Evolutionary conservation across 495 filamentous ascomycete genomes (phyloP).

Genomic region (Elasticomyces elasticus): DNA sequence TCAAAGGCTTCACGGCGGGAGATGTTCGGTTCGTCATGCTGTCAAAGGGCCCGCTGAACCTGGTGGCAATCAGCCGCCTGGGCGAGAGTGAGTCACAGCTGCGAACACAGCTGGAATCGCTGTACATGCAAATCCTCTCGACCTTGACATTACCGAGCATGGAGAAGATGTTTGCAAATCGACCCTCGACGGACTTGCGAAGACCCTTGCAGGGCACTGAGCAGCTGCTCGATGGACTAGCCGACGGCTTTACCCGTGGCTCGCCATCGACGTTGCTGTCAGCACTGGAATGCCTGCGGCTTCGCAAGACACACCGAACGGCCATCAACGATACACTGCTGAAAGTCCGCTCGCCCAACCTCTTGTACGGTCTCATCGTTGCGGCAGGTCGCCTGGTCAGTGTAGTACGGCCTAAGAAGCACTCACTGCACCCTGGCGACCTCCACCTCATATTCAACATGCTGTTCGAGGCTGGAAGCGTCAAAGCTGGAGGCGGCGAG

Average conservation of each 20-base stretch:
- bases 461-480: slow-evolving; percentile 88
- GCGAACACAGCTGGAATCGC: slow-evolving; percentile 74
- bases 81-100: slow-evolving; percentile 86
- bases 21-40: slow-evolving; percentile 74
- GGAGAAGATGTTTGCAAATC: slow-evolving; percentile 75
- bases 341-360: slow-evolving; percentile 57
- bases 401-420: slow-evolving; percentile 85
- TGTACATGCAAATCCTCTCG: slow-evolving; percentile 97
- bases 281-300: slow-evolving; percentile 77
- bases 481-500: slow-evolving; percentile 83
- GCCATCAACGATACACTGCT: slow-evolving; percentile 78
- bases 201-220: slow-evolving; percentile 93
- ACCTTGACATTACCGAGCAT: slow-evolving; percentile 87
- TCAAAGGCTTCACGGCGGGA: slow-evolving; percentile 75
- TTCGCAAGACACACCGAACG: slow-evolving; percentile 78
- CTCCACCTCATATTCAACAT: slow-evolving; percentile 97
- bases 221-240: slow-evolving; percentile 76
- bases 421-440: slow-evolving; percentile 91
- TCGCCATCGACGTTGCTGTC: slow-evolving; percentile 82
- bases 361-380: slow-evolving; percentile 90
- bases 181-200: slow-evolving; percentile 83
- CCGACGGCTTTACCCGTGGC: slow-evolving; percentile 87
- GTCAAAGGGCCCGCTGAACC: slow-evolving; percentile 74
- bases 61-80: slow-evolving; percentile 85
- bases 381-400: slow-evolving; percentile 90